phyloP scores from a whole-genome alignment of 2,329 filamentous ascomycete genomes.

The Aureobasidium lini region DNA sequence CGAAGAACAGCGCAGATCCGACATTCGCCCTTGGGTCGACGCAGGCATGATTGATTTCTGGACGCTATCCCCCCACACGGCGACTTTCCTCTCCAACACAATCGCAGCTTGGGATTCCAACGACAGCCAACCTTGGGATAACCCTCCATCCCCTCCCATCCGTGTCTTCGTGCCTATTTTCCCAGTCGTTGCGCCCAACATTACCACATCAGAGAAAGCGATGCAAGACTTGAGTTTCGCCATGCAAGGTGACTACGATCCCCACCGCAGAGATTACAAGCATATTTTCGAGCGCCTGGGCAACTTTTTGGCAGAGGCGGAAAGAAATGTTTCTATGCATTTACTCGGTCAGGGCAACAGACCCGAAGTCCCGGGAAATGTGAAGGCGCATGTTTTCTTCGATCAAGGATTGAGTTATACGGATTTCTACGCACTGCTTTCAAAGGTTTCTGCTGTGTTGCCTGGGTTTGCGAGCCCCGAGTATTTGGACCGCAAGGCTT shows the following conservation, averaged over 20 bases:
- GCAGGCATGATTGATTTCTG: constrained; percentile 21
- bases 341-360: constrained; percentile 14
- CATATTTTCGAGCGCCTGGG: constrained; percentile 22
- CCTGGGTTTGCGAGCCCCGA: constrained; percentile 23
- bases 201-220: background rate
- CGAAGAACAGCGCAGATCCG: constrained; percentile 11
- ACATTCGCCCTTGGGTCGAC: constrained; percentile 19
- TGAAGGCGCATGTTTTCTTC: constrained; percentile 21
- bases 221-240: constrained; percentile 19
- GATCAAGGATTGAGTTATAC: constrained; percentile 23
- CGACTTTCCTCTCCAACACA: constrained; percentile 18
- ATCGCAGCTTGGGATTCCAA: constrained; percentile 13
- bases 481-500: constrained; percentile 25
- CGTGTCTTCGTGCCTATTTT: constrained; percentile 23
- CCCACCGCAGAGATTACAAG: constrained; percentile 22
- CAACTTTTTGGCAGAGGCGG: constrained; percentile 16
- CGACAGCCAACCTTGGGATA: background rate
- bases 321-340: constrained; percentile 7
- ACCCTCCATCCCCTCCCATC: constrained; percentile 18
- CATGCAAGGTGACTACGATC: constrained; percentile 25
- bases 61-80: constrained; percentile 22
- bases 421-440: constrained; percentile 23
- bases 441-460: constrained; percentile 22
- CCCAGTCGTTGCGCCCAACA: constrained; percentile 19
- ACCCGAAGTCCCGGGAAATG: constrained; percentile 20